phyloP scores from a whole-genome alignment of 495 filamentous ascomycete genomes.

The Hypoxylon lienhwacheense region DNA sequence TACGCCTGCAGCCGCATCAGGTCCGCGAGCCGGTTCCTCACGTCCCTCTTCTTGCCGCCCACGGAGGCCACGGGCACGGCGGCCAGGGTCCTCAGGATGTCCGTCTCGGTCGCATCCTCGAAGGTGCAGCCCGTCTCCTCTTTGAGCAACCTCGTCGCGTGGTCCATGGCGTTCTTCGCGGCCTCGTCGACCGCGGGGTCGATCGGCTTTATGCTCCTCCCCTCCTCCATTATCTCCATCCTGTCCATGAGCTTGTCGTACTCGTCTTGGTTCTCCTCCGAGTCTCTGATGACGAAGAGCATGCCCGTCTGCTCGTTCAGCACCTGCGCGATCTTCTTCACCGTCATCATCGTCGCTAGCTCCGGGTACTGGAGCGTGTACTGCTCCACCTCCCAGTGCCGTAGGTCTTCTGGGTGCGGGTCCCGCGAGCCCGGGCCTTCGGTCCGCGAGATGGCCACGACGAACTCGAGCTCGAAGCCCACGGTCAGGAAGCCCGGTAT shows the following conservation, averaged over 20 bases:
- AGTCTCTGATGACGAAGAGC: slow-evolving; percentile 4
- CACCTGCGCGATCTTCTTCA: background rate
- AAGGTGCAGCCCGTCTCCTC: too few species aligned
- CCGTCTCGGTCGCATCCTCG: too few species aligned
- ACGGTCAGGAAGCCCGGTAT: background rate
- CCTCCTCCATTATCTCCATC: too few species aligned
- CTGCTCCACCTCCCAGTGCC: slow-evolving; percentile 4
- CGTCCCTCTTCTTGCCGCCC: background rate
- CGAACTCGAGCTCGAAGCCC: slow-evolving; percentile 23
- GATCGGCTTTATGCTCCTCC: too few species aligned
- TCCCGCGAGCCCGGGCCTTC: background rate
- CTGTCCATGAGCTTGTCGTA: background rate
- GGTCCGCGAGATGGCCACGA: slow-evolving; percentile 3
- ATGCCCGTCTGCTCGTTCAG: slow-evolving; percentile 13
- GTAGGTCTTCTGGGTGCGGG: slow-evolving; percentile 2
- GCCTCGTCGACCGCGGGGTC: background rate
- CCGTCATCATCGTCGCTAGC: background rate
- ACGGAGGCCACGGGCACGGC: too few species aligned
- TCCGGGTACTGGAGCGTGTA: background rate
- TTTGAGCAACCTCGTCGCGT: too few species aligned
- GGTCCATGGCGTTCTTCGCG: background rate
- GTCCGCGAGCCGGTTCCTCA: background rate
- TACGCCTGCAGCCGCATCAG: background rate
- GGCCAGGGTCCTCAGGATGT: too few species aligned
- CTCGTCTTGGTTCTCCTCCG: background rate